Percentiles rank a stretch among this genome's conserved stretches.
Evolutionary conservation across 495 filamentous ascomycete genomes (phyloP).

Genomic region (Podospora sp.): DNA sequence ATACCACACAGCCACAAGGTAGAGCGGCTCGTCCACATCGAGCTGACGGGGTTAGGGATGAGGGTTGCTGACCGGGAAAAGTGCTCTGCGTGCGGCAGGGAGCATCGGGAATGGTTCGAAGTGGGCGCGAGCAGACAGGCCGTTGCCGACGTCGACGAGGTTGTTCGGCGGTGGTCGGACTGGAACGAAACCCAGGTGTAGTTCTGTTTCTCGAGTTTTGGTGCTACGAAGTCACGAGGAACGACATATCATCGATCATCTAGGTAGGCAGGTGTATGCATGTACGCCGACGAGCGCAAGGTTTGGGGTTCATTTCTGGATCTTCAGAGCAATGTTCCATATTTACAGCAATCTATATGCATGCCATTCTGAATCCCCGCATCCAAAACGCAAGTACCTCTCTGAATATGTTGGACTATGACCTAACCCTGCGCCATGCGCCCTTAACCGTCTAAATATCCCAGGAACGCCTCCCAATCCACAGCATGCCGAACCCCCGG

Average conservation of each 20-base stretch:
- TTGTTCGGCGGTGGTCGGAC: constrained; percentile 81
- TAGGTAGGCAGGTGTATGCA: neutral
- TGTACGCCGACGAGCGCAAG: no score
- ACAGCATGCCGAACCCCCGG: neutral
- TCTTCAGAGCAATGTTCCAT: no score
- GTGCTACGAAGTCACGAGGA: neutral
- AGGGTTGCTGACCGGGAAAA: constrained; percentile 55
- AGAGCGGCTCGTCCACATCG: constrained; percentile 87
- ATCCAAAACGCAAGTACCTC: no score
- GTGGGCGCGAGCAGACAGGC: constrained; percentile 73
- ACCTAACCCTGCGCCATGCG: no score
- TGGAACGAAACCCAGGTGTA: constrained; percentile 61
- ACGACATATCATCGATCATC: constrained; percentile 2
- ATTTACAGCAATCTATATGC: no score
- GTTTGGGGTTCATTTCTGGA: no score
- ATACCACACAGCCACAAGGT: constrained; percentile 87
- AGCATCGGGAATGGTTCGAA: constrained; percentile 96
- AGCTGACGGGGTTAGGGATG: constrained; percentile 71
- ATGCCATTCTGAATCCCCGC: no score
- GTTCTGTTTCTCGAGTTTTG: neutral
- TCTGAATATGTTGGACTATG: no score
- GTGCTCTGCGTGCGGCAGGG: constrained; percentile 80
- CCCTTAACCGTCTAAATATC: neutral
- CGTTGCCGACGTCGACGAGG: constrained; percentile 76
- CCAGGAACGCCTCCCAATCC: neutral